A percentile compares a stretch with the other conserved stretches of the same genome.
Evolutionary conservation across 768 basidiomycete species (phyloP).

Genomic region (Mycena latifolia): DNA sequence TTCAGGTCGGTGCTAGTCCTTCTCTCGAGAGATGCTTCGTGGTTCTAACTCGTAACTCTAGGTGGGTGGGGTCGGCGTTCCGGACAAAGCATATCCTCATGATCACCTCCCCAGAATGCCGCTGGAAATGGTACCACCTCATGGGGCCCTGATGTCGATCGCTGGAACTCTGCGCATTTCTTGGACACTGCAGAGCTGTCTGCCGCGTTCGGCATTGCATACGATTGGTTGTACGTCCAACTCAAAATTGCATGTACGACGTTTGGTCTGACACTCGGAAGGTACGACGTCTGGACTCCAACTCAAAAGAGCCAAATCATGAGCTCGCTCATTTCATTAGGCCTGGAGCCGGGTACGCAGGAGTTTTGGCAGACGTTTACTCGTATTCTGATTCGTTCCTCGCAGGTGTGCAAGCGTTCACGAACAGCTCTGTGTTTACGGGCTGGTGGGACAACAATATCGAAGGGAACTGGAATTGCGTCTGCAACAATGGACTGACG

Average conservation of each 20-base stretch:
- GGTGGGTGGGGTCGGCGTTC: not conserved
- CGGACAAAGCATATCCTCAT: not conserved
- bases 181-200: slow-evolving; percentile 93
- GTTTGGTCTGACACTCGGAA: too few relatives aligned
- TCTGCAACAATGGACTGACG: slow-evolving; percentile 92
- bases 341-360: too few relatives aligned
- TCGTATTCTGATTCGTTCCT: not conserved
- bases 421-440: slow-evolving; percentile 48
- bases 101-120: slow-evolving; percentile 62
- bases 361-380: too few relatives aligned
- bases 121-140: slow-evolving; percentile 73
- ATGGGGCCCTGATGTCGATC: slow-evolving; percentile 76
- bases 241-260: too few relatives aligned
- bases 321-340: slow-evolving; percentile 67
- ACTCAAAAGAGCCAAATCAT: slow-evolving; percentile 79
- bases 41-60: too few relatives aligned
- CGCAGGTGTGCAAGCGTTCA: slow-evolving; percentile 70
- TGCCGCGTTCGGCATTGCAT: slow-evolving; percentile 91
- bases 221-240: slow-evolving; percentile 99
- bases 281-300: slow-evolving; percentile 77
- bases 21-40: too few relatives aligned
- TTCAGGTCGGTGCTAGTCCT: slow-evolving; percentile 66
- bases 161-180: slow-evolving; percentile 94
- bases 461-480: slow-evolving; percentile 98
- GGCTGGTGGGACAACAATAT: slow-evolving; percentile 84